Evolutionary conservation across 495 filamentous ascomycete species (phyloP), one percentile per base, ranked within the genome.

Genomic region (Rhypophila decipiens): DNA sequence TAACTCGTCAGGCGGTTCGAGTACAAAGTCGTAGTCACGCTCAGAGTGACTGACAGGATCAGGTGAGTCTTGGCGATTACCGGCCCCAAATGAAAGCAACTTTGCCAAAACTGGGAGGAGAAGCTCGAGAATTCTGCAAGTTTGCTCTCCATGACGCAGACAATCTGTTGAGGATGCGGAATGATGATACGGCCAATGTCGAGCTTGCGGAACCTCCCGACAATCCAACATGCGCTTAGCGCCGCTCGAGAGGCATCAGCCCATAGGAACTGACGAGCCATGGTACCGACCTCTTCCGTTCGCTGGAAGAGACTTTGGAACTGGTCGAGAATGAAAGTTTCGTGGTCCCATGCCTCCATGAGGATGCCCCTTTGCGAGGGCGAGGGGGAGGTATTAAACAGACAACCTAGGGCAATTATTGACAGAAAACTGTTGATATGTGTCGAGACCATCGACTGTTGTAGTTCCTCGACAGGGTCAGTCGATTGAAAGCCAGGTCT

Each of bases 211-310:
- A 57, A 41, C 0, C 44, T 18, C 1, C 47, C 40, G 1, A 60
- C 36, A 2, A 53, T 34, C 23, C 33, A 50, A 29, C 50, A 60
- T 0, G 47, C 41, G 0, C 40, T 40, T 0, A 60, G 24, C 0
- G 45, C 57, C 1, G 57, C 55, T 0, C 57, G 39, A 13, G 43
- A 24, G 3, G 44, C 50, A 17, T 57, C 43, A 0, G 57, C 40
- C 57, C 57, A 60, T 12, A 60, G 38, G 0, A 60, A 23, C 5
- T 60, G 53, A 24, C 33, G 42, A 0, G 50, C 34, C 20, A 53
- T 56, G 34, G 24, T 33, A 11, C 17, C 21, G 12, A 48, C 9
- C 1, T 50, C 24, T 9, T 18, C 5, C 1, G 19, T 4, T 22
- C 11, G 22, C n/a, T 47, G 19, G 42, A 39, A 52, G 13, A 59